Evolutionary conservation across 2,329 filamentous ascomycete species (phyloP), one percentile per base, ranked within the genome.

Genomic region (Exophiala sp.): DNA sequence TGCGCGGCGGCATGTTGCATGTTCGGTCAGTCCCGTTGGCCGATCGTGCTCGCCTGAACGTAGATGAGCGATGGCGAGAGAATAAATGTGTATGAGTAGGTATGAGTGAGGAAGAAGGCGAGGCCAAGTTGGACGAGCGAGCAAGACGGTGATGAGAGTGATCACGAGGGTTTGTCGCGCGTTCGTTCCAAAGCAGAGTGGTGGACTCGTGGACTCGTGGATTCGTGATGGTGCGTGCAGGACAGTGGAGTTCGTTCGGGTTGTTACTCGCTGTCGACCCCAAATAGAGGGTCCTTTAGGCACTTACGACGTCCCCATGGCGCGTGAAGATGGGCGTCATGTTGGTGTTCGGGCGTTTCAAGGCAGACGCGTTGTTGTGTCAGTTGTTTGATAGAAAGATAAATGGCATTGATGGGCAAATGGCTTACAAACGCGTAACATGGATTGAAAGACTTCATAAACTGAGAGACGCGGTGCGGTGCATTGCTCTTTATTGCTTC

Each of bases 1-100:
- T 49, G 51, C 55, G 47, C 38, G 18, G 48, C 39, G 55, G 52
- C 55, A 52, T 58, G 38, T 34, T 58, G 55, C 55, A 58, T 54
- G 35, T 35, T 47, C 47, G 52, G 35, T 44, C 46, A 43, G 50
- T 42, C 35, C 24, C 29, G 35, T 46, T 48, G 51, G 52, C 46
- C 52, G 45, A 52, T 41, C 46, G 34, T 18, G 16, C 16, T 18
- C 16, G 16, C 16, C 16, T 18, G 16, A 18, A 18, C 16, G 16
- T 18, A 18, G 16, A 18, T 18, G 16, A 18, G 16, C 16, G 3
- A 18, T 18, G 16, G 3, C 16, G 16, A 18, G 24, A 29, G 24
- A 29, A 29, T 29, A 29, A 29, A 5, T 29, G 24, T 29, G 24
- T 29, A 8, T 29, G 24, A 29, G 24, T 29, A 29, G 24, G 7